Evolutionary conservation across 805 yeast genomes (phyloP).

Genomic region (Ogataea saltuana): DNA sequence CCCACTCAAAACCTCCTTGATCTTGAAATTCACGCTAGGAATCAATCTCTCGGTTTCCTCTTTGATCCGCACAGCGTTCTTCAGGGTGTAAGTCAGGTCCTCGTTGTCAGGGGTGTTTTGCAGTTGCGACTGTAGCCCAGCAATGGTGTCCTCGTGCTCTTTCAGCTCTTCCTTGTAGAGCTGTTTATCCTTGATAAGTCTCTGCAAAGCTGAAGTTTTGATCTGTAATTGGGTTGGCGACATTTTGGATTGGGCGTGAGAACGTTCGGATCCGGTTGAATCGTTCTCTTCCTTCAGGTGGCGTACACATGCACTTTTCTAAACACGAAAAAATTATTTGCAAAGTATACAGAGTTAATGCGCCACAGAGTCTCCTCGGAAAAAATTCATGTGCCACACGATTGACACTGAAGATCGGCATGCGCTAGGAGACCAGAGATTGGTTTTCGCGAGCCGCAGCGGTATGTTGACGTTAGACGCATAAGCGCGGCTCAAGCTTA

Average conservation of each 20-base stretch:
- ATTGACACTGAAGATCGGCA: too few relatives aligned
- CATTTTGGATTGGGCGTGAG: neutral
- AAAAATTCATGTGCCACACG: too few relatives aligned
- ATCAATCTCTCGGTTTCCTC: conserved; percentile 33
- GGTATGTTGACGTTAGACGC: too few relatives aligned
- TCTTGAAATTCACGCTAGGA: conserved; percentile 29
- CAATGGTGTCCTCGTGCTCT: conserved; percentile 24
- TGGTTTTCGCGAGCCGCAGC: too few relatives aligned
- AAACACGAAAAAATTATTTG: too few relatives aligned
- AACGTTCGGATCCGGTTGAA: neutral
- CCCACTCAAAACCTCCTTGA: conserved; percentile 22
- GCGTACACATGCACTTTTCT: too few relatives aligned
- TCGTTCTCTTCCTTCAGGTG: too few relatives aligned
- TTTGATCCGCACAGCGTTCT: conserved; percentile 28
- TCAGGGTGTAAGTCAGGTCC: conserved; percentile 28
- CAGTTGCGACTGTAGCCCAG: conserved; percentile 12
- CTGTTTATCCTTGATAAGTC: conserved; percentile 68
- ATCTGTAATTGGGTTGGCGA: conserved; percentile 58
- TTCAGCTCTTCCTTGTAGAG: conserved; percentile 60
- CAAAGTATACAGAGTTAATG: too few relatives aligned
- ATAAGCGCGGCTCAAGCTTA: too few relatives aligned
- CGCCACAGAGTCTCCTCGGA: too few relatives aligned
- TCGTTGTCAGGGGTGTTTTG: conserved; percentile 24
- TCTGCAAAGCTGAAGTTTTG: conserved; percentile 65
- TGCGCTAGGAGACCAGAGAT: too few relatives aligned